Evolutionary conservation across 2,329 filamentous ascomycete species (phyloP), one percentile per base, ranked within the genome.

Genomic region (Trichoderma atrobrunneum): DNA sequence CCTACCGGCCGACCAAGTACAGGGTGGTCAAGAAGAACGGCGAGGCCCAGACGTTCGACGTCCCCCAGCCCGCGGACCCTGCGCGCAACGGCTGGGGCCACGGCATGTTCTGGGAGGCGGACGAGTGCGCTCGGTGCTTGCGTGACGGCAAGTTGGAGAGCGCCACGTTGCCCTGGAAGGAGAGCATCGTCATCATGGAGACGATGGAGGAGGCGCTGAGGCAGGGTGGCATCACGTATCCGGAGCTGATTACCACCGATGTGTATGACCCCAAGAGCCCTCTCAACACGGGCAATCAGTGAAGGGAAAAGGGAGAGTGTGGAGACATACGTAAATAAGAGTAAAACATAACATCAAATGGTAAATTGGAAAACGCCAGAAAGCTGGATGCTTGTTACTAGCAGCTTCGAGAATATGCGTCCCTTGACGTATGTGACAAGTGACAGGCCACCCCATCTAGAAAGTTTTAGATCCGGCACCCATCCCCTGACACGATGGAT

Each of bases 61-160:
- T 84, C 77, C 85, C 87, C 14, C 85, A 88, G 57, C 87, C 88
- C 54, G 78, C 79, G 70, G 87, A 89, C 76, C 76, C 81, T 28
- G 83, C 82, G 75, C 82, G 85, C 36, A 78, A 82, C 30, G 75
- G 78, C 75, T 86, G 83, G 82, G 93, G 93, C 12, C 91, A 93
- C 75, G 94, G 93, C 64, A 96, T 97, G 93, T 96, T 93, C 83
- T 95, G 91, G 91, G 92, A 95, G 80, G 93, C 93, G 1, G 93
- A 95, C 79, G 93, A 94, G 84, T 91, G 89, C 75, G 93, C 91
- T 32, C 86, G 90, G 60, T 93, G 92, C 75, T 79, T 97, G 72
- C 86, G 91, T 57, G 93, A 96, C 79, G 93, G 93, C 26, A 90
- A 89, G 82, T 87, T 91, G 77, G 91, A 97, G 85, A 94, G 93